Evolutionary conservation across 208 protist genomes (phyloP).

Genomic region (Trichomonas tenax): DNA sequence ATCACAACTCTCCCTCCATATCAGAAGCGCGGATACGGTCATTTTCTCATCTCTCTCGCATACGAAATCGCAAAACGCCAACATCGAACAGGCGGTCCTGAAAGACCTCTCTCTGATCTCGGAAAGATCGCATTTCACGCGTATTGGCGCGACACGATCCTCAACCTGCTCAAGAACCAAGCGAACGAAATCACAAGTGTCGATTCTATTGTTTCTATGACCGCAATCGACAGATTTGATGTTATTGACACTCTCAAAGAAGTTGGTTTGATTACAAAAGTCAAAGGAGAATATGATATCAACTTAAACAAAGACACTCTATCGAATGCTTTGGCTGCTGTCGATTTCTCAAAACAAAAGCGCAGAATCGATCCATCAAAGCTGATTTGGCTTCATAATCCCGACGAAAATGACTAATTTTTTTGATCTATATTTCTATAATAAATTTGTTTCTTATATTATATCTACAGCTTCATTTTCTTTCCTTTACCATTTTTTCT

Average conservation of each 20-base stretch:
- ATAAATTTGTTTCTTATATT: too few species aligned
- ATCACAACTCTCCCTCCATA: background rate
- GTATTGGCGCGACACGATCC: slow-evolving; percentile 55
- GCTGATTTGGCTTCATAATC: too few species aligned
- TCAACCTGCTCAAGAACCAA: slow-evolving; percentile 46
- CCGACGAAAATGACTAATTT: too few species aligned
- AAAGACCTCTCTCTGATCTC: slow-evolving; percentile 95
- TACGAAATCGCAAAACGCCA: slow-evolving; percentile 88
- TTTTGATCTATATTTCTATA: too few species aligned
- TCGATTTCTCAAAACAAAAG: background rate
- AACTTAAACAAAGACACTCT: background rate
- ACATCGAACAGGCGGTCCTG: slow-evolving; percentile 83
- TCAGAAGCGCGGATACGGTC: slow-evolving; percentile 69
- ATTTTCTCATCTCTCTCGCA: slow-evolving; percentile 85
- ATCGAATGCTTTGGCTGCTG: background rate
- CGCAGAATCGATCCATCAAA: background rate
- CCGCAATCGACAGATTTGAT: background rate
- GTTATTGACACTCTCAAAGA: background rate
- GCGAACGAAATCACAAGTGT: background rate
- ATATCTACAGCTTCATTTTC: too few species aligned
- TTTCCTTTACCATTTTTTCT: too few species aligned
- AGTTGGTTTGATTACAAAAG: background rate
- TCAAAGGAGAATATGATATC: background rate
- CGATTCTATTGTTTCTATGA: background rate
- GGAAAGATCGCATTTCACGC: slow-evolving; percentile 50